phyloP scores from a whole-genome alignment of 352 stramenopile genomes.

The Phytopythium helicoides region DNA sequence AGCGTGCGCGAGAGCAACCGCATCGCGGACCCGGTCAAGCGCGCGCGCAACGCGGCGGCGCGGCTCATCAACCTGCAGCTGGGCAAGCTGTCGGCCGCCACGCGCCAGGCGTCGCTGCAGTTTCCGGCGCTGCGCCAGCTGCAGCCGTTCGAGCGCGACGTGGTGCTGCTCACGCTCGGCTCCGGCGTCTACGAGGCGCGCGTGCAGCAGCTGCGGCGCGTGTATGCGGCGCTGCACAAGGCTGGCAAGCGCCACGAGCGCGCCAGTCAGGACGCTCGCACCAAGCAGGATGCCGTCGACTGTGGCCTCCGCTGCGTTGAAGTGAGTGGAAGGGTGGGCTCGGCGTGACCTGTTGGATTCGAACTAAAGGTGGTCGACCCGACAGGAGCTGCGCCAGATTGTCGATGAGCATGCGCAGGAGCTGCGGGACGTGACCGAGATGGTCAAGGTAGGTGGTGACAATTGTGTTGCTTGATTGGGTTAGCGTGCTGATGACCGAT shows the following conservation, averaged over 20 bases:
- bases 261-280: slow-evolving; percentile 63
- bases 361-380: not conserved
- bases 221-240: slow-evolving; percentile 79
- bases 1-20: slow-evolving; percentile 70
- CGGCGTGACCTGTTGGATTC: not conserved
- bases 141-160: slow-evolving; percentile 83
- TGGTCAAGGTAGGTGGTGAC: slow-evolving; percentile 46
- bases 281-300: slow-evolving; percentile 79
- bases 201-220: slow-evolving; percentile 69
- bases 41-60: slow-evolving; percentile 79
- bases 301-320: slow-evolving; percentile 75
- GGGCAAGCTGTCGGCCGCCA: slow-evolving; percentile 67
- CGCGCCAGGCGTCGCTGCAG: slow-evolving; percentile 61
- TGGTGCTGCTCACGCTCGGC: slow-evolving; percentile 80
- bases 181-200: slow-evolving; percentile 66
- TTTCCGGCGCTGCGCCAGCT: slow-evolving; percentile 78
- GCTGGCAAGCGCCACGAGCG: slow-evolving; percentile 68
- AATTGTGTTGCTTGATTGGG: not conserved
- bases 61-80: slow-evolving; percentile 82
- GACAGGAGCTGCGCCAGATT: slow-evolving; percentile 41
- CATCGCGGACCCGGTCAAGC: slow-evolving; percentile 77
- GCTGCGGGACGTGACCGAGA: slow-evolving; percentile 49
- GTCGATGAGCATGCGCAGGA: slow-evolving; percentile 38
- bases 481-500: not conserved
- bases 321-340: slow-evolving; percentile 17